These are phyloP conservation scores for Capsicum chinense DNA, from an alignment of 257 asterid genomes.

Conservation along the genomic window DNA sequence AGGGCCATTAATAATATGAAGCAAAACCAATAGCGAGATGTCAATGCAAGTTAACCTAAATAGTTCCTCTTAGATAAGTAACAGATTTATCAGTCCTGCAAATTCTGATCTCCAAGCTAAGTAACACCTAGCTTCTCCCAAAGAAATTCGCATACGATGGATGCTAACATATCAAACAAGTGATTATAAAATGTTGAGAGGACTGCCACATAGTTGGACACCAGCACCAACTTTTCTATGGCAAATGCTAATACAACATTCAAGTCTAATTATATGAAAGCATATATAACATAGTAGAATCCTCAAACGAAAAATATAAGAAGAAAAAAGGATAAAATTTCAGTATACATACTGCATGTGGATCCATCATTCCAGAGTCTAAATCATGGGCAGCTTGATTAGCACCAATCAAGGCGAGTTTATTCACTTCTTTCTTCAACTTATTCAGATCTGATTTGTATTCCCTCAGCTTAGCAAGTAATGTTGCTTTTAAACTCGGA, in stretches of 20 bases:
- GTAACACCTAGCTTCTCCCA: background rate
- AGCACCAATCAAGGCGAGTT: conserved; percentile 55
- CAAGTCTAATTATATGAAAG: conserved; percentile 7
- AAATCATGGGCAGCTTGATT: conserved; percentile 61
- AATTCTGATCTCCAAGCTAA: background rate
- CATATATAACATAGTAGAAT: background rate
- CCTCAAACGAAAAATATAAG: background rate
- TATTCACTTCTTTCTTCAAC: conserved; percentile 86
- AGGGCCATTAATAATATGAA: background rate
- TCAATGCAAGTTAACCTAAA: background rate
- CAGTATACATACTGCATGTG: conserved; percentile 55
- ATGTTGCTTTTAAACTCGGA: conserved; percentile 75
- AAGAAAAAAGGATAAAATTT: conserved; percentile 29
- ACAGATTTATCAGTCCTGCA: background rate
- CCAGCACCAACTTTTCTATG: background rate
- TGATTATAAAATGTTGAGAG: background rate
- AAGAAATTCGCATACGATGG: background rate
- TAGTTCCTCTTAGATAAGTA: background rate
- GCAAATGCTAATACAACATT: background rate
- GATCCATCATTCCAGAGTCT: conserved; percentile 73
- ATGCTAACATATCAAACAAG: background rate
- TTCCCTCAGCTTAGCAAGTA: conserved; percentile 95
- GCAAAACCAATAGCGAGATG: background rate
- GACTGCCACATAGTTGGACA: background rate
- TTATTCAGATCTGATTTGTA: conserved; percentile 88